Conservation (phyloP, 2,329 filamentous ascomycete genomes). For the Cyphellophora europaea region DNA sequence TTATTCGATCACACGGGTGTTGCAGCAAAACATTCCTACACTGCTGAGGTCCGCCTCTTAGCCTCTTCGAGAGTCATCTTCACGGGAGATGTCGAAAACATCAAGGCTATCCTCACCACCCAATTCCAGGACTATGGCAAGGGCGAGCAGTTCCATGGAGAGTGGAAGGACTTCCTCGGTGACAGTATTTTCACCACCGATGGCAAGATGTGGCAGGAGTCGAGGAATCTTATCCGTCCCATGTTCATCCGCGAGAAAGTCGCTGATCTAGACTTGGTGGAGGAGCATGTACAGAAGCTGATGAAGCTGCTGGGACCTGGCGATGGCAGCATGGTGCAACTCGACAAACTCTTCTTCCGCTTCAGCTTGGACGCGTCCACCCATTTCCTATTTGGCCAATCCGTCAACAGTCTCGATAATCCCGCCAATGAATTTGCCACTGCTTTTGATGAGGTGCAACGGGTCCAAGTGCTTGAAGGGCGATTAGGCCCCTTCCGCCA, state of each 20-base stretch:
- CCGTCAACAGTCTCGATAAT: constrained; percentile 53
- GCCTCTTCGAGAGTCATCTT: constrained; percentile 49
- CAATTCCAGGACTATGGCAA: constrained; percentile 85
- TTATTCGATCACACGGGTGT: constrained; percentile 12
- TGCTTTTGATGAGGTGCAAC: constrained; percentile 71
- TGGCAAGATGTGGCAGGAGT: constrained; percentile 67
- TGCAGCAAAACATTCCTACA: constrained; percentile 9
- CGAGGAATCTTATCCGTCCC: constrained; percentile 74
- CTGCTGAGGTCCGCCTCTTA: constrained; percentile 12
- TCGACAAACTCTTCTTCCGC: constrained; percentile 70
- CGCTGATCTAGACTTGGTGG: constrained; percentile 73
- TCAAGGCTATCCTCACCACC: constrained; percentile 80
- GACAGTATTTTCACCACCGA: constrained; percentile 79
- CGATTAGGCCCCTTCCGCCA: constrained; percentile 54
- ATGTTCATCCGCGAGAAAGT: constrained; percentile 82
- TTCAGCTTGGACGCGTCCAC: constrained; percentile 78
- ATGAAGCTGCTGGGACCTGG: constrained; percentile 53
- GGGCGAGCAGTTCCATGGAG: constrained; percentile 55
- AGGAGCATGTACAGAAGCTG: constrained; percentile 65
- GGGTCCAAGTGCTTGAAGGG: constrained; percentile 58
- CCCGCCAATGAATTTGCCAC: constrained; percentile 65
- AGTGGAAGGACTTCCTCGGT: constrained; percentile 75
- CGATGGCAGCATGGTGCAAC: constrained; percentile 48
- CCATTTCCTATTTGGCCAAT: constrained; percentile 72
- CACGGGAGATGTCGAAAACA: constrained; percentile 78